Percentiles rank a stretch among this genome's conserved stretches.
phyloP scores from a whole-genome alignment of 169 alveolate species.

The Babesia ovata region DNA sequence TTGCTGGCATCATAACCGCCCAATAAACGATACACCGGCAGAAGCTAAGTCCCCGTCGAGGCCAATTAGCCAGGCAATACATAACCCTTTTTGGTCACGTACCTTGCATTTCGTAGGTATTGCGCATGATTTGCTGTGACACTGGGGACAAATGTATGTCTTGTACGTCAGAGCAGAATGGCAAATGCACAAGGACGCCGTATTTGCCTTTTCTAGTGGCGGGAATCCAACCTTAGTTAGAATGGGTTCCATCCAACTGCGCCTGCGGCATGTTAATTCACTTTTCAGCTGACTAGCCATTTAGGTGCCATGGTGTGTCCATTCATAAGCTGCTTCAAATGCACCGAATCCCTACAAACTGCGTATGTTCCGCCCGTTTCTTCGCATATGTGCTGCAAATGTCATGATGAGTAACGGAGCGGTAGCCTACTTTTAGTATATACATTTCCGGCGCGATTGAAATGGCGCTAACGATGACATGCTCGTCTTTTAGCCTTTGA shows the following conservation, averaged over 20 bases:
- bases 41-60: too few relatives aligned
- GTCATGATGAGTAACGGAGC: neutral
- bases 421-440: conserved; percentile 50
- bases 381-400: conserved; percentile 48
- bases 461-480: conserved; percentile 51
- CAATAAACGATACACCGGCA: too few relatives aligned
- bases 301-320: conserved; percentile 55
- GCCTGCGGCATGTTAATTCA: conserved; percentile 40
- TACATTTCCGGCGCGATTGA: conserved; percentile 66
- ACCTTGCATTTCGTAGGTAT: conserved; percentile 80
- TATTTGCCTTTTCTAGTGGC: conserved; percentile 68
- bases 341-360: conserved; percentile 44
- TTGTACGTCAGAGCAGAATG: conserved; percentile 68
- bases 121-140: conserved; percentile 74
- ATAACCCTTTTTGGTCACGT: conserved; percentile 39
- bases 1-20: too few relatives aligned
- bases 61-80: conserved; percentile 51
- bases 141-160: conserved; percentile 76
- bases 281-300: conserved; percentile 19
- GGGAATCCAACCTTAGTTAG: conserved; percentile 78
- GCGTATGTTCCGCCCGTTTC: conserved; percentile 65
- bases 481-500: conserved; percentile 44
- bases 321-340: conserved; percentile 38
- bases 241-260: conserved; percentile 78
- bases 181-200: conserved; percentile 77